Evolutionary conservation across 2,329 filamentous ascomycete genomes (phyloP).

Genomic region (Colletotrichum karsti): DNA sequence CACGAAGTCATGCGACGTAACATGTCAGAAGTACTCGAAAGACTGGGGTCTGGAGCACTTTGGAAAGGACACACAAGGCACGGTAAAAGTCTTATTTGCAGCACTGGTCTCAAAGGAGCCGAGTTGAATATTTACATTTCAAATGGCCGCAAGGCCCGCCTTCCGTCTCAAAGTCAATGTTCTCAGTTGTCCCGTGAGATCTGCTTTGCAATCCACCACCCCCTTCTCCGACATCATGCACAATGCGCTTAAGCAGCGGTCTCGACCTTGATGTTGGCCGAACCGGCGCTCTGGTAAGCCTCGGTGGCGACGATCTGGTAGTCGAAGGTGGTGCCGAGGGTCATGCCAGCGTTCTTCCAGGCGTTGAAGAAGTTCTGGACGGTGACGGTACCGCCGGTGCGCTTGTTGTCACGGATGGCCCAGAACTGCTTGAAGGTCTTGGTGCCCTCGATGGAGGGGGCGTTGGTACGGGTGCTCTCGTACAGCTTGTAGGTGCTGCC

Average conservation of each 20-base stretch:
- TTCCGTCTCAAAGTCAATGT: neutral
- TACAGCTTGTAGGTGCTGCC: constrained; percentile 48
- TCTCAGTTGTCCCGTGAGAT: neutral
- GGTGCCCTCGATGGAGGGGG: constrained; percentile 58
- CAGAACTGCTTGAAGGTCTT: constrained; percentile 62
- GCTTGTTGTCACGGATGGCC: constrained; percentile 58
- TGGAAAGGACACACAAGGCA: no score
- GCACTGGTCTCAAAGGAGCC: neutral
- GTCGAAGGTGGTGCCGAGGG: constrained; percentile 53
- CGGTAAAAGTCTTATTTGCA: neutral
- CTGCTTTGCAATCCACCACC: neutral
- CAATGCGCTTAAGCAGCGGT: constrained; percentile 5
- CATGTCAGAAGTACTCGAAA: no score
- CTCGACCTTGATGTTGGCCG: constrained; percentile 54
- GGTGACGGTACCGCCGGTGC: constrained; percentile 58
- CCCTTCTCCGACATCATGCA: neutral
- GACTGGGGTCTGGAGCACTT: no score
- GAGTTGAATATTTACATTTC: neutral
- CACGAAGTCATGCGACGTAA: no score
- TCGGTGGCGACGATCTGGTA: constrained; percentile 66
- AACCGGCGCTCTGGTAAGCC: constrained; percentile 59
- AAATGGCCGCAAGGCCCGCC: neutral
- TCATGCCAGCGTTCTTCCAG: constrained; percentile 57
- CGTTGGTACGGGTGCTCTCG: constrained; percentile 46
- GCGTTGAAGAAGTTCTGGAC: constrained; percentile 60